Percentiles rank a stretch among this genome's conserved stretches.
Evolutionary conservation across 164 flowering plant species (phyloP).

Genomic region (Vitis amurensis): DNA sequence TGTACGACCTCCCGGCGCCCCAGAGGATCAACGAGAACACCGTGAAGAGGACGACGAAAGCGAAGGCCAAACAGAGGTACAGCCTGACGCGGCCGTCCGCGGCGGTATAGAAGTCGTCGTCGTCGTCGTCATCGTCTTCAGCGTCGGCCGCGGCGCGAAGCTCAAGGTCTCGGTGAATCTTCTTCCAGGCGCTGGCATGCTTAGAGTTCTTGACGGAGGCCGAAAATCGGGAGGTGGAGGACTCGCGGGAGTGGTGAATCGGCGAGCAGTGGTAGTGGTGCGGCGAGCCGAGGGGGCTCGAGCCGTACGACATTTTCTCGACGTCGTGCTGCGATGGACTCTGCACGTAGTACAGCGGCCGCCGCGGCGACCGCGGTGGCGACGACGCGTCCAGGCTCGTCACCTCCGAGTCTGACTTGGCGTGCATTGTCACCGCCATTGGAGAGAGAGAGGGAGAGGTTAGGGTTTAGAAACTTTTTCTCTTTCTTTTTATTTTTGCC

Average conservation of each 20-base stretch:
- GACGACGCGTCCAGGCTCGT: conserved; percentile 74
- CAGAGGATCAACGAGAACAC: conserved; percentile 76
- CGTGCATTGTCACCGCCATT: conserved; percentile 47
- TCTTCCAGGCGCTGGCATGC: conserved; percentile 38
- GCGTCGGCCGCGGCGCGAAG: conserved; percentile 3
- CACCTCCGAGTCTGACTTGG: conserved; percentile 88
- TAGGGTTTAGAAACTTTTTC: not conserved
- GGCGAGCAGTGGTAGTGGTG: conserved; percentile 76
- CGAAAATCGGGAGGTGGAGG: conserved; percentile 85
- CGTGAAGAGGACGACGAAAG: conserved; percentile 53
- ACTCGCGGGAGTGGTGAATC: conserved; percentile 90
- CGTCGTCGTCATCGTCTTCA: conserved; percentile 13
- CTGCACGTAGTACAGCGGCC: conserved; percentile 86
- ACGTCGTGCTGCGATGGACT: conserved; percentile 89
- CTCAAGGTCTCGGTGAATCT: conserved; percentile 20
- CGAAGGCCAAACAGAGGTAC: conserved; percentile 43
- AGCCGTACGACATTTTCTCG: conserved; percentile 82
- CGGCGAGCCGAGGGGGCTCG: conserved; percentile 72
- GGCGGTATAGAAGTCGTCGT: conserved; percentile 32
- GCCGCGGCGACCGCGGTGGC: conserved; percentile 70
- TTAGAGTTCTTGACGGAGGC: conserved; percentile 54
- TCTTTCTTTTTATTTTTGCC: too few species aligned
- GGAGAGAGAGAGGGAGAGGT: not conserved
- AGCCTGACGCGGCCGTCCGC: conserved; percentile 33
- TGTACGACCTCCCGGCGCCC: conserved; percentile 69